Percentiles rank a stretch among this genome's conserved stretches.
These are phyloP conservation scores for Phallus indusiatus DNA, from an alignment of 768 basidiomycete species.

Conservation along the genomic window DNA sequence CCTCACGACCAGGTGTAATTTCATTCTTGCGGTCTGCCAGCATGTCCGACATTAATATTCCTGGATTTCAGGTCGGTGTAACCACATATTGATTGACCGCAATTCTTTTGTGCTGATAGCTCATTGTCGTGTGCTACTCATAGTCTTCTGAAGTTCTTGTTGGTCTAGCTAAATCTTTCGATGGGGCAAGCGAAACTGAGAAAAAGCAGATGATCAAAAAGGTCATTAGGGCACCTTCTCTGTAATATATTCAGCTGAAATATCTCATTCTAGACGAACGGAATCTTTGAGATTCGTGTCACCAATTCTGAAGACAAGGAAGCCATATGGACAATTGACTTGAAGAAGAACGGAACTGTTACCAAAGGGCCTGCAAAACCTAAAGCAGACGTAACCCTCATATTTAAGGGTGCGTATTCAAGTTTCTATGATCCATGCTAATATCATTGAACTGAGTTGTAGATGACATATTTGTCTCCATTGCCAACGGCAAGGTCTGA, in stretches of 20 bases:
- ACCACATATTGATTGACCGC: background rate
- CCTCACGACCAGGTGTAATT: background rate
- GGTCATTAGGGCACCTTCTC: conserved; percentile 27
- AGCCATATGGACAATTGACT: conserved; percentile 83
- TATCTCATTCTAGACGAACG: conserved; percentile 53
- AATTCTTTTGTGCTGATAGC: background rate
- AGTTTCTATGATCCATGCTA: background rate
- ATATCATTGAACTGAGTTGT: background rate
- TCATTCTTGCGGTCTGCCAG: conserved; percentile 6
- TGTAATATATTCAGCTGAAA: background rate
- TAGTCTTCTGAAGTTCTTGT: conserved; percentile 66
- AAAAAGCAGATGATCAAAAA: conserved; percentile 67
- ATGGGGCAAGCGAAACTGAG: conserved; percentile 46
- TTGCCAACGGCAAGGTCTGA: conserved; percentile 63
- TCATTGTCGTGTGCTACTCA: background rate
- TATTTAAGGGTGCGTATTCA: conserved; percentile 36
- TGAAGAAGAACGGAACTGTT: conserved; percentile 75
- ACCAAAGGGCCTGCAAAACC: conserved; percentile 64
- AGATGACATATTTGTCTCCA: conserved; percentile 63
- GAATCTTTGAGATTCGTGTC: conserved; percentile 78
- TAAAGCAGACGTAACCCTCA: conserved; percentile 78
- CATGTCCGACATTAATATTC: conserved; percentile 66
- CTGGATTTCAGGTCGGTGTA: conserved; percentile 57
- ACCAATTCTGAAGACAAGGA: conserved; percentile 64
- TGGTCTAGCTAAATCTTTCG: conserved; percentile 42